Percentiles rank a stretch among this genome's conserved stretches.
Conservation (phyloP, 257 asterid species). For the Fraxinus americana region DNA sequence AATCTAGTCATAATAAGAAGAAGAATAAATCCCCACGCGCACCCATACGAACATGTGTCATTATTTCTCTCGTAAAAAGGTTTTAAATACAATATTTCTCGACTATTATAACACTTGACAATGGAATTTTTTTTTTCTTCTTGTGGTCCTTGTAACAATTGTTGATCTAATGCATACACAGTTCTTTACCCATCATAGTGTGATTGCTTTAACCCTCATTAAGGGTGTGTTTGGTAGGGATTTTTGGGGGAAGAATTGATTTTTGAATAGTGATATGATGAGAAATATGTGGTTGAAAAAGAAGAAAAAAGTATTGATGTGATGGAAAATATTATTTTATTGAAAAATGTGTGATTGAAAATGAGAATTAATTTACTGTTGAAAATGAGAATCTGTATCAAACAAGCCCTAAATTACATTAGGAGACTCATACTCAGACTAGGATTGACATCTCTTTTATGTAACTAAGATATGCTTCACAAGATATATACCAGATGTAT, state of each 20-base stretch:
- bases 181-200: not conserved
- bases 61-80: not conserved
- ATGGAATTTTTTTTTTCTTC: too few relatives aligned
- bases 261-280: too few relatives aligned
- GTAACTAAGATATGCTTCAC: not conserved
- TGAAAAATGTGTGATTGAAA: too few relatives aligned
- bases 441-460: not conserved
- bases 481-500: not conserved
- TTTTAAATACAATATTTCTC: not conserved
- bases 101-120: not conserved
- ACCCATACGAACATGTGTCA: not conserved
- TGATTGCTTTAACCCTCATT: not conserved
- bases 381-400: too few relatives aligned
- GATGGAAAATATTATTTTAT: too few relatives aligned
- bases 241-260: too few relatives aligned
- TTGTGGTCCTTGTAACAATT: not conserved
- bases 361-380: too few relatives aligned
- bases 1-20: not conserved
- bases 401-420: too few relatives aligned
- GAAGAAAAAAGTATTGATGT: too few relatives aligned
- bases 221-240: too few relatives aligned
- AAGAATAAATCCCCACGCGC: not conserved
- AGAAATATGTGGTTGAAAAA: too few relatives aligned
- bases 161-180: not conserved
- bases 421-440: not conserved